Evolutionary conservation across 2,329 filamentous ascomycete species (phyloP).

Genomic region (Aspergillus sp.): DNA sequence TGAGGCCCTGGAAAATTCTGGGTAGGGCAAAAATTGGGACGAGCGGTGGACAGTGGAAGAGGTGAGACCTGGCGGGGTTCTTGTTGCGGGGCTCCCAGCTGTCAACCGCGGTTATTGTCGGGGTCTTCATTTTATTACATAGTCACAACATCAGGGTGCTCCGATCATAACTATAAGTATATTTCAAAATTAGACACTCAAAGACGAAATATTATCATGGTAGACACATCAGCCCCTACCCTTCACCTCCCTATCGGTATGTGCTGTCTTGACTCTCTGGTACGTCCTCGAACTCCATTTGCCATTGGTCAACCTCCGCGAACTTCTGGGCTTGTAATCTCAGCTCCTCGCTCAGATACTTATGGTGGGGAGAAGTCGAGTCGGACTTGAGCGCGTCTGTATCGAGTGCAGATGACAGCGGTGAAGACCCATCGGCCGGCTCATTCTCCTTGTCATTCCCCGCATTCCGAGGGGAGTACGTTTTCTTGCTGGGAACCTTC

Average conservation of each 20-base stretch:
- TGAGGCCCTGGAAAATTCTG: background rate
- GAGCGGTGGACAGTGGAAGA: background rate
- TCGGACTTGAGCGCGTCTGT: conserved; percentile 29
- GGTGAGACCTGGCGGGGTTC: background rate
- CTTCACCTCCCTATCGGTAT: too few relatives aligned
- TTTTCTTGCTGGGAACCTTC: background rate
- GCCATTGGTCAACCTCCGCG: conserved; percentile 41
- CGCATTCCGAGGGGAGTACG: conserved; percentile 4
- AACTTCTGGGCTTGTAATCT: conserved; percentile 36
- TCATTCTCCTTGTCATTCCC: conserved; percentile 32
- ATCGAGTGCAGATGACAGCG: conserved; percentile 31
- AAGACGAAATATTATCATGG: too few relatives aligned
- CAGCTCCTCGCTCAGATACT: conserved; percentile 36
- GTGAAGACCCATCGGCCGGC: conserved; percentile 24
- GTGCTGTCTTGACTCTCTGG: conserved; percentile 19
- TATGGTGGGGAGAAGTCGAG: conserved; percentile 9
- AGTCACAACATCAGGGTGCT: background rate
- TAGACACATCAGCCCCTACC: too few relatives aligned
- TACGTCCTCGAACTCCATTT: conserved; percentile 45
- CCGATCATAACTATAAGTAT: background rate
- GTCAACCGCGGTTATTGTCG: conserved; percentile 1
- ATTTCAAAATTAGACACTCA: background rate
- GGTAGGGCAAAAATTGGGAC: background rate
- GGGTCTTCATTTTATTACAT: background rate
- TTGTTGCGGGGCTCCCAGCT: conserved; percentile 1